Percentiles rank a stretch among this genome's conserved stretches.
Conservation (phyloP, 345 rosid genomes). For the Salix caprea region DNA sequence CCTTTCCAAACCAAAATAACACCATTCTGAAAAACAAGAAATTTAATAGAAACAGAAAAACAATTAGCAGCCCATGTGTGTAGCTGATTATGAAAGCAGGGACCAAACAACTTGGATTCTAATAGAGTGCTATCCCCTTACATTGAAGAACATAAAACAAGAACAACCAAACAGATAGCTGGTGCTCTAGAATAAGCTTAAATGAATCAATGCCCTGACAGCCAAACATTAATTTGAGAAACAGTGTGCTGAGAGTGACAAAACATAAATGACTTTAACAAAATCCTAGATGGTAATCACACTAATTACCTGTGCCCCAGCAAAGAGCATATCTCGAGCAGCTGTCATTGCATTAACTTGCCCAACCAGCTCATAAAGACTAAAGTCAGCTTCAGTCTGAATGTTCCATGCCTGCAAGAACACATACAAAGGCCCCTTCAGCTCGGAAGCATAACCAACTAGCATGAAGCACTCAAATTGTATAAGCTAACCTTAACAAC, state of each 20-base stretch:
- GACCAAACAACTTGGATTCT: no score
- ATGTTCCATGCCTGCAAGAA: constrained; percentile 47
- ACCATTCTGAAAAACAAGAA: constrained; percentile 39
- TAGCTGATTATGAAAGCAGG: no score
- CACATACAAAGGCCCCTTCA: background rate
- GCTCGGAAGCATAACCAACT: background rate
- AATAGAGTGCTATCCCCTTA: background rate
- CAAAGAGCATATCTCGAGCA: constrained; percentile 44
- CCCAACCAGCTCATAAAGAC: constrained; percentile 42
- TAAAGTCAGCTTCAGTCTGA: constrained; percentile 28
- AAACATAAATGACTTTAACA: no score
- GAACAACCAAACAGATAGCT: no score
- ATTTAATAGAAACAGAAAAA: background rate
- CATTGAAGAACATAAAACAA: background rate
- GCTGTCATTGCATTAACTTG: constrained; percentile 42
- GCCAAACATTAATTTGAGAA: background rate
- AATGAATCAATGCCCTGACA: background rate
- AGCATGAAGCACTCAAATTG: background rate
- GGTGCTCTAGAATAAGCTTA: background rate
- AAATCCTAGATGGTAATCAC: no score
- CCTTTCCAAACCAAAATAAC: constrained; percentile 46
- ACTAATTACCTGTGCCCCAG: constrained; percentile 51
- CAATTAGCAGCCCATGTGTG: no score
- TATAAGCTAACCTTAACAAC: constrained; percentile 41
- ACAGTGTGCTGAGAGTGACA: no score